These are phyloP conservation scores for Candida railenensis DNA, from an alignment of 805 yeast genomes.

Conservation along the genomic window DNA sequence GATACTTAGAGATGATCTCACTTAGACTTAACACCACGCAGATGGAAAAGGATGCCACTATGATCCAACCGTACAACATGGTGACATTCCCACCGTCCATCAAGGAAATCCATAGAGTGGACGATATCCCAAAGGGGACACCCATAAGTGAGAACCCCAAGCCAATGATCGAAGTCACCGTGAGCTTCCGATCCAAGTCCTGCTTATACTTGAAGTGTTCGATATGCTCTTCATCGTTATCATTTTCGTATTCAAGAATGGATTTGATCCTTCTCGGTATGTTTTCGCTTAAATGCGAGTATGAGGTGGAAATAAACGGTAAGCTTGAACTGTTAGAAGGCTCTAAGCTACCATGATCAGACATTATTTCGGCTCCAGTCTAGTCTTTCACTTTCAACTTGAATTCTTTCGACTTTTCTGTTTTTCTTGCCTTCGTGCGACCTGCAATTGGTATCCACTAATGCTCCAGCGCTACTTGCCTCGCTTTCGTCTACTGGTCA, in stretches of 20 bases:
- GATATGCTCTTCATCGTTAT: conserved; percentile 49
- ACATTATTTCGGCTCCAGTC: not conserved
- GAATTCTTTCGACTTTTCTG: too few relatives aligned
- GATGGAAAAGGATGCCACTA: conserved; percentile 62
- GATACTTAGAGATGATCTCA: conserved; percentile 75
- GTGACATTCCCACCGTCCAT: conserved; percentile 78
- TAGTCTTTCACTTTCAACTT: too few relatives aligned
- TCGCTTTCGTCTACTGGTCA: too few relatives aligned
- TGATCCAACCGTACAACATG: conserved; percentile 70
- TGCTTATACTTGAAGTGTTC: conserved; percentile 76
- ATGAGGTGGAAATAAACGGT: not conserved
- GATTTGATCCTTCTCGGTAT: not conserved
- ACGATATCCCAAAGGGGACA: conserved; percentile 75
- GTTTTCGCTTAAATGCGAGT: not conserved
- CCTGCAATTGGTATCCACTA: too few relatives aligned
- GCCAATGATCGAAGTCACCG: conserved; percentile 71
- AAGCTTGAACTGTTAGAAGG: not conserved
- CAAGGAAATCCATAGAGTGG: conserved; percentile 69
- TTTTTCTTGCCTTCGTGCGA: too few relatives aligned
- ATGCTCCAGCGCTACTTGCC: too few relatives aligned
- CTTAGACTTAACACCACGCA: conserved; percentile 70
- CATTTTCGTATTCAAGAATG: conserved; percentile 36
- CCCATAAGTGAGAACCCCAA: conserved; percentile 81
- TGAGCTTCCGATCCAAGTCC: conserved; percentile 64
- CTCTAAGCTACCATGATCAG: not conserved